Base-by-base conservation (phyloP, 2,329 filamentous ascomycete genomes). In the Microsporum canis region DNA sequence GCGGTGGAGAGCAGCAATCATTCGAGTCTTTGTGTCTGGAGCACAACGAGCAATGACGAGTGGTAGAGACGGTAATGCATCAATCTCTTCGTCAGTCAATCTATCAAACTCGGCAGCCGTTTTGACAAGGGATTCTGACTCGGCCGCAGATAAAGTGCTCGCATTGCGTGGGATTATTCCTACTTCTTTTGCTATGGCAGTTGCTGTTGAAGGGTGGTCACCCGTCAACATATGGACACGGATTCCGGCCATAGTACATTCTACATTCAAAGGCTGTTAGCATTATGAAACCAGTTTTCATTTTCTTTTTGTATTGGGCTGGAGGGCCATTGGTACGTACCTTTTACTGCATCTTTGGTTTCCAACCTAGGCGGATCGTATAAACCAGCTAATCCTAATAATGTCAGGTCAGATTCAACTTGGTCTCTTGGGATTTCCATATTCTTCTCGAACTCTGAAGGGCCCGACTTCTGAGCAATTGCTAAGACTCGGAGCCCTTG, bases 1-100 rank as follows among this genome's bases (percentile, higher is more conserved):
- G 14, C 90, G 84, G 65, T 91, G 88, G 14, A 95, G 82, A 4
- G 90, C 89, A 66, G 91, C 88, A 58, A 95, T 91, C 89, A 95
- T 95, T 62, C 89, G 85, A 3, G 90, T 89, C 75, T 95, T 95
- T 43, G 90, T 95, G 62, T 88, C 84, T 0, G 91, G 90, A 0
- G 88, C 88, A 70, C 89, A 95, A 41, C 90, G 86, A 41, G 90
- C 89, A 63, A 95, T 86, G 6, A 95, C 90, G 0, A 92, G 78
- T 1, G 89, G 89, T 1, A 95, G 77, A 45, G 89, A 84, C 3
- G 87, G 85, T 14, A 95, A 77, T 0, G 80, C 78, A 65, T 95
- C 81, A 57, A 84, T 79, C 63, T 83, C 75, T 3, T 76, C 74
- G 58, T 83, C 80, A 1, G 74, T 77, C 63, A 83, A 68, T 33